These are phyloP conservation scores for Kwoniella dejecticola DNA, from an alignment of 768 basidiomycete genomes.

Conservation along the genomic window DNA sequence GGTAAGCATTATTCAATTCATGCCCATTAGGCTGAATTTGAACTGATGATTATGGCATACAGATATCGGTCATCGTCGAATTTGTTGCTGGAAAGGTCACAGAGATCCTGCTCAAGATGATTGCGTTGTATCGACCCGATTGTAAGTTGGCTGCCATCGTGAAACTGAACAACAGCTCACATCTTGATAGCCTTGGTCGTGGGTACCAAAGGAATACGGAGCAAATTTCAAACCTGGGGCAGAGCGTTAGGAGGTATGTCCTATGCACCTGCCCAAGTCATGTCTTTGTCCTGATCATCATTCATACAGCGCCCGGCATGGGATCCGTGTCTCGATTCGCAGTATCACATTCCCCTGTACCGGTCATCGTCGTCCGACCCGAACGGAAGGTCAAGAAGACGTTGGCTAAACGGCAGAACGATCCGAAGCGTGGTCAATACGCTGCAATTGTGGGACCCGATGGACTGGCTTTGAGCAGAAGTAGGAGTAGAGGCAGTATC, in stretches of 20 bases:
- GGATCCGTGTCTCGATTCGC: conserved; percentile 70
- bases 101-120: conserved; percentile 84
- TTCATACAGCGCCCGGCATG: conserved; percentile 59
- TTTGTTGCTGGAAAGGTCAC: conserved; percentile 90
- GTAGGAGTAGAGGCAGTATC: conserved; percentile 45
- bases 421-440: conserved; percentile 75
- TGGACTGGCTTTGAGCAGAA: conserved; percentile 40
- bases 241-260: conserved; percentile 58
- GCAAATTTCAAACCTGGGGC: conserved; percentile 63
- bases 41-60: too few relatives aligned
- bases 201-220: conserved; percentile 75
- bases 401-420: conserved; percentile 78
- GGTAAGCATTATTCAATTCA: conserved; percentile 58
- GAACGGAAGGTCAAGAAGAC: conserved; percentile 83
- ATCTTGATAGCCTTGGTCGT: conserved; percentile 69
- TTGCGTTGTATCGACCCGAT: conserved; percentile 64
- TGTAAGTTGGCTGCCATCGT: conserved; percentile 32
- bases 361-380: conserved; percentile 88
- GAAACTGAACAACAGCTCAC: background rate
- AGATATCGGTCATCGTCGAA: conserved; percentile 90
- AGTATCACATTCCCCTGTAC: conserved; percentile 88
- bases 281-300: too few relatives aligned
- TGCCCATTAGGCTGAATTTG: too few relatives aligned
- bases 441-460: conserved; percentile 52
- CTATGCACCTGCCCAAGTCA: too few relatives aligned